A percentile compares a stretch with the other conserved stretches of the same genome.
Evolutionary conservation across 345 rosid genomes (phyloP).

Genomic region (Eucalyptus brandiana): DNA sequence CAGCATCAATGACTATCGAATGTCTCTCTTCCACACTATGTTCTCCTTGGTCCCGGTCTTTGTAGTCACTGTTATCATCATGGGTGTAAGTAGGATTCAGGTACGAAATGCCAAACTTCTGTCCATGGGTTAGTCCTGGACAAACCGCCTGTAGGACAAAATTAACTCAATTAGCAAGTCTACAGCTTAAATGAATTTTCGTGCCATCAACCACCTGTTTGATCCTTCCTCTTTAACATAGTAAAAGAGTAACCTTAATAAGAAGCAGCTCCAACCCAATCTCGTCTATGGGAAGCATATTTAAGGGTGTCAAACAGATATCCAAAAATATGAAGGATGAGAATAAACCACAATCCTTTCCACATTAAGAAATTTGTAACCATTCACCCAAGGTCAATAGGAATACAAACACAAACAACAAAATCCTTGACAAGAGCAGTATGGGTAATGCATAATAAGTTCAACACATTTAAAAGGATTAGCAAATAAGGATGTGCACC

Average conservation of each 20-base stretch:
- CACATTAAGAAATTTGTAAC: background rate
- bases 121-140: constrained; percentile 73
- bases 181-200: background rate
- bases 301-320: background rate
- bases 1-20: constrained; percentile 14
- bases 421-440: background rate
- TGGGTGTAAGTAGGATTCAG: constrained; percentile 10
- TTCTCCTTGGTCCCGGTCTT: constrained; percentile 7
- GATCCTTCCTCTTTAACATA: background rate
- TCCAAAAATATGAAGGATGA: background rate
- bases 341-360: background rate
- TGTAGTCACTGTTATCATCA: background rate
- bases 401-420: background rate
- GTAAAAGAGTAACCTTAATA: background rate
- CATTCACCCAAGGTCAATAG: background rate
- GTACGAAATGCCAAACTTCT: constrained; percentile 67
- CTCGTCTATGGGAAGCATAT: background rate
- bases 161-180: background rate
- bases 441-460: background rate
- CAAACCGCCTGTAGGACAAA: constrained; percentile 60
- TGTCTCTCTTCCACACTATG: constrained; percentile 4
- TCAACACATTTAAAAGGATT: background rate
- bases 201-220: background rate
- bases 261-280: background rate
- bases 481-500: background rate